Conservation (phyloP, 2,329 filamentous ascomycete genomes). For the Gaeumannomyces tritici region DNA sequence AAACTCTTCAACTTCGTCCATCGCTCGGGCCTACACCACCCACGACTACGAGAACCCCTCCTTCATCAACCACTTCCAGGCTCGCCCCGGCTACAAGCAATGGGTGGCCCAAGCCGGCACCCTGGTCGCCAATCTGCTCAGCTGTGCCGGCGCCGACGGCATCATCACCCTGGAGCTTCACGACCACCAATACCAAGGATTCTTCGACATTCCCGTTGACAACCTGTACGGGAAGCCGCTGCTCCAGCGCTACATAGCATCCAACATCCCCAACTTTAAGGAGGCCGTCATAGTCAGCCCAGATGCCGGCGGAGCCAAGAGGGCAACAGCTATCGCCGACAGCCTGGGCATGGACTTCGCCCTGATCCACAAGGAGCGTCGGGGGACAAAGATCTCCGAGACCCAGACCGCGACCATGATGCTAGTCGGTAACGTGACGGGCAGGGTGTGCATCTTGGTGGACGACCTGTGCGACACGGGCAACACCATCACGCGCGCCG, state of each 20-base stretch:
- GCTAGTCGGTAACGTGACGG: conserved; percentile 66
- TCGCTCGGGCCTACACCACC: conserved; percentile 42
- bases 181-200: conserved; percentile 95
- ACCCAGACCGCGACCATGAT: conserved; percentile 77
- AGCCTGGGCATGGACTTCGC: conserved; percentile 90
- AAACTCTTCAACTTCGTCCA: conserved; percentile 24
- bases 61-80: conserved; percentile 51
- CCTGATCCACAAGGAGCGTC: conserved; percentile 78
- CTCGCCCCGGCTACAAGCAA: conserved; percentile 91
- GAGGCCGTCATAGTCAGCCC: conserved; percentile 90
- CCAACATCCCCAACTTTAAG: conserved; percentile 74
- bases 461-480: conserved; percentile 94
- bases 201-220: conserved; percentile 97
- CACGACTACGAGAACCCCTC: conserved; percentile 55
- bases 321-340: conserved; percentile 91
- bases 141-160: conserved; percentile 91
- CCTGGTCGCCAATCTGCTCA: conserved; percentile 85
- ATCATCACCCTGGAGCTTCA: conserved; percentile 93
- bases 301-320: conserved; percentile 92
- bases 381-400: conserved; percentile 64
- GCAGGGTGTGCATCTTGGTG: conserved; percentile 73
- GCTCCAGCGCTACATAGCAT: conserved; percentile 62
- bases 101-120: conserved; percentile 98
- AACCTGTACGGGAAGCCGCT: conserved; percentile 84
- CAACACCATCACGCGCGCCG: conserved; percentile 93